Conservation (phyloP, 1,139 yeast genomes). For the Yamadazyma pseudoaaseri region DNA sequence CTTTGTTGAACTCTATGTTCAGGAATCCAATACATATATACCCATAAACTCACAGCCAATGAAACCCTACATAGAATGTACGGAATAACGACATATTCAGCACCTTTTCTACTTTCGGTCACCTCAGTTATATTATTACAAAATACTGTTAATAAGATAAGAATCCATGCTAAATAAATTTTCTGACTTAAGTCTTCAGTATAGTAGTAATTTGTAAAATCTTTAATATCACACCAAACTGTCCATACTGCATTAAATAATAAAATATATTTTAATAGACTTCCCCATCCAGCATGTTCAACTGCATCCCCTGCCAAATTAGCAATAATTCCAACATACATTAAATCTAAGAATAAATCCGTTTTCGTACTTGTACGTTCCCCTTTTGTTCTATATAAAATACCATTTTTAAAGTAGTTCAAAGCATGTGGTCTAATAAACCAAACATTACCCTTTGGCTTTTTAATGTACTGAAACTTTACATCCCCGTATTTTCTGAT, state of each 20-base stretch:
- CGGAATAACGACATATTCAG: slow-evolving; percentile 46
- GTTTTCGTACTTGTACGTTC: slow-evolving; percentile 53
- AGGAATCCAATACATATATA: slow-evolving; percentile 50
- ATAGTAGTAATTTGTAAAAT: slow-evolving; percentile 63
- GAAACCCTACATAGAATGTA: slow-evolving; percentile 48
- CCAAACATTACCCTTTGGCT: slow-evolving; percentile 44
- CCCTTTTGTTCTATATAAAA: slow-evolving; percentile 53
- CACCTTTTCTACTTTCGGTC: slow-evolving; percentile 29
- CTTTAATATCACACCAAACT: slow-evolving; percentile 65
- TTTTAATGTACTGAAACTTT: slow-evolving; percentile 45
- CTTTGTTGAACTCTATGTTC: slow-evolving; percentile 58
- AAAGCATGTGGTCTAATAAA: slow-evolving; percentile 58
- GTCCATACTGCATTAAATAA: slow-evolving; percentile 60
- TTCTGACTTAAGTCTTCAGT: slow-evolving; percentile 61
- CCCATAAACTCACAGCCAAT: slow-evolving; percentile 28
- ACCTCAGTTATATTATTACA: slow-evolving; percentile 51
- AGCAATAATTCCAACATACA: slow-evolving; percentile 65
- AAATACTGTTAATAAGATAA: slow-evolving; percentile 49
- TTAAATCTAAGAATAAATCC: slow-evolving; percentile 61
- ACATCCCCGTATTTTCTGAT: slow-evolving; percentile 51
- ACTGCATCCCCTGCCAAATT: slow-evolving; percentile 57
- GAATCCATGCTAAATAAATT: slow-evolving; percentile 52
- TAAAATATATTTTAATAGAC: slow-evolving; percentile 49
- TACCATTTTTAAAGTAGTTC: slow-evolving; percentile 60
- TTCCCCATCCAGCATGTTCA: slow-evolving; percentile 47